These are phyloP conservation scores for Ceratorhiza oryzae-sativae DNA, from an alignment of 1,284 basidiomycete species.

Conservation along the genomic window DNA sequence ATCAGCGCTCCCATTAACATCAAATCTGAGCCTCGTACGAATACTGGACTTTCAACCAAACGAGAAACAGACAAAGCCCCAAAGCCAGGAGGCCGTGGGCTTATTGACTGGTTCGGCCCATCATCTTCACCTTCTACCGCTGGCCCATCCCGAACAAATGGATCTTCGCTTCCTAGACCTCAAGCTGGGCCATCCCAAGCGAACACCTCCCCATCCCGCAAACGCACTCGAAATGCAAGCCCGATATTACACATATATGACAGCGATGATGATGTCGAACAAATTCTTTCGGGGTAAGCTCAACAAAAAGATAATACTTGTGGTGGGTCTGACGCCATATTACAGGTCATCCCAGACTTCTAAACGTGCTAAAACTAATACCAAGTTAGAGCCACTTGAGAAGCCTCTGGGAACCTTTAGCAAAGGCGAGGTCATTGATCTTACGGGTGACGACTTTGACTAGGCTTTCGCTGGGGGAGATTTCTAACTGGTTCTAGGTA, in stretches of 20 bases:
- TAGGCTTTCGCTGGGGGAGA: neutral
- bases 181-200: neutral
- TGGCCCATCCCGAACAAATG: conserved; percentile 9
- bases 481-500: conserved; percentile 9
- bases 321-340: neutral
- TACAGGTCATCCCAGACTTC: neutral
- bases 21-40: conserved; percentile 2
- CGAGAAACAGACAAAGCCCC: conserved; percentile 7
- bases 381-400: conserved; percentile 6
- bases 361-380: neutral
- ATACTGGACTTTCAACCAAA: neutral
- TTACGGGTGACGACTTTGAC: conserved; percentile 32
- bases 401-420: conserved; percentile 1
- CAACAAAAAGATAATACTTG: too few species aligned
- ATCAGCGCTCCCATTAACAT: conserved; percentile 21
- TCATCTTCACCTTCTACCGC: conserved; percentile 6
- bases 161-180: neutral
- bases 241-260: conserved; percentile 14
- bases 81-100: neutral
- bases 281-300: conserved; percentile 10
- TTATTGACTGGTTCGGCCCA: conserved; percentile 26
- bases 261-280: conserved; percentile 25
- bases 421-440: conserved; percentile 27
- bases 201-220: neutral
- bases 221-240: conserved; percentile 9